A percentile compares a stretch with the other conserved stretches of the same genome.
These are phyloP conservation scores for Polygonum maritimum DNA, from an alignment of 148 eudicot genomes.

Conservation along the genomic window DNA sequence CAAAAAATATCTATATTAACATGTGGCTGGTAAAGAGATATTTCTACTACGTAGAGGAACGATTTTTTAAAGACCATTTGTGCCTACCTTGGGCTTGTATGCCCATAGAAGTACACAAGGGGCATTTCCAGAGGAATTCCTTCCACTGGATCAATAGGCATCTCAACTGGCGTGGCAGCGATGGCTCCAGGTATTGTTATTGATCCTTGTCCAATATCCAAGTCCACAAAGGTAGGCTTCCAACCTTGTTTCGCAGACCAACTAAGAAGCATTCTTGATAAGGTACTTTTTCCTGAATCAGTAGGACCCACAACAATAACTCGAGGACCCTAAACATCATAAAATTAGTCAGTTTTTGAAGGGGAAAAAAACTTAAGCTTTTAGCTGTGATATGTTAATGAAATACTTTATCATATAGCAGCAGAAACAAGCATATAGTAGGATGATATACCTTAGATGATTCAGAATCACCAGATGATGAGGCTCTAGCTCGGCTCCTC, in stretches of 20 bases:
- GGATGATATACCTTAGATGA: slow-evolving; percentile 45
- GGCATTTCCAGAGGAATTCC: slow-evolving; percentile 98
- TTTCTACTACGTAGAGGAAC: neutral
- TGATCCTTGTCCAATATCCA: slow-evolving; percentile 94
- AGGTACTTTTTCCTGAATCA: slow-evolving; percentile 91
- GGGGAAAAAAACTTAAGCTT: neutral
- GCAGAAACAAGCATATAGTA: slow-evolving; percentile 7
- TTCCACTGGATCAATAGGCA: slow-evolving; percentile 98
- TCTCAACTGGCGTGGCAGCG: slow-evolving; percentile 93
- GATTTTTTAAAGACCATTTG: neutral
- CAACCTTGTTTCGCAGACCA: slow-evolving; percentile 99
- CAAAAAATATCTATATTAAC: neutral
- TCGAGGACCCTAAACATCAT: slow-evolving; percentile 67
- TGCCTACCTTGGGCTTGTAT: slow-evolving; percentile 60
- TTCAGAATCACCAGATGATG: slow-evolving; percentile 54
- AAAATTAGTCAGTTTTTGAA: neutral
- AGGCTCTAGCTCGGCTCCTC: slow-evolving; percentile 77
- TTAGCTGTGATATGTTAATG: neutral
- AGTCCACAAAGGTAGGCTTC: slow-evolving; percentile 97
- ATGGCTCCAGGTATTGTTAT: slow-evolving; percentile 83
- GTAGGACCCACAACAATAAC: slow-evolving; percentile 97
- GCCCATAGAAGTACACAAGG: slow-evolving; percentile 84
- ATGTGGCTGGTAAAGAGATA: neutral
- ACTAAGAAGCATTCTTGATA: slow-evolving; percentile 94
- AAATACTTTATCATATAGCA: neutral